Percentiles rank a stretch among this genome's conserved stretches.
phyloP scores from a whole-genome alignment of 768 basidiomycete species.

The Zangia roseola region DNA sequence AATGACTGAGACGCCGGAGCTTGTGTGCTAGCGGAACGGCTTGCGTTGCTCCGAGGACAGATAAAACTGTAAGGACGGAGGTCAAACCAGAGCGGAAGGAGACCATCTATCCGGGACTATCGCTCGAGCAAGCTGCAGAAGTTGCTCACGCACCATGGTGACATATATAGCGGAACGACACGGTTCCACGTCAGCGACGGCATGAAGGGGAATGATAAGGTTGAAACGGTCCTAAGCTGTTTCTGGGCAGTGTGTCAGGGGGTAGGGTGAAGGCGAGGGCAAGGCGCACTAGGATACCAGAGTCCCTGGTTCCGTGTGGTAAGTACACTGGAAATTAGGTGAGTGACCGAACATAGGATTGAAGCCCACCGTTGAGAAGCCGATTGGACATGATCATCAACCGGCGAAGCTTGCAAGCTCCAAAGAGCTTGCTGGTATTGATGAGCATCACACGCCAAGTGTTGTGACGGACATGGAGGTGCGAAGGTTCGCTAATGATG shows the following conservation, averaged over 20 bases:
- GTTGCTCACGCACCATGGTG: not conserved
- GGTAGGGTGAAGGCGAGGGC: not conserved
- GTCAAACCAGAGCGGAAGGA: slow-evolving; percentile 8
- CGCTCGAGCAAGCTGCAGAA: not conserved
- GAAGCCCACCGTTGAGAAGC: not conserved
- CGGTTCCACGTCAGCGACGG: not conserved
- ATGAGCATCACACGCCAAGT: not conserved
- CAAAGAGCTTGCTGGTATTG: not conserved
- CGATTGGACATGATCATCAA: not conserved
- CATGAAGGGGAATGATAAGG: not conserved
- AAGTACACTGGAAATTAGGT: not conserved
- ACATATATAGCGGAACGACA: slow-evolving; percentile 16
- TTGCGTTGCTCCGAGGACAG: slow-evolving; percentile 9
- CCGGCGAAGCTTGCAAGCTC: not conserved
- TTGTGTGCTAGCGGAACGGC: slow-evolving; percentile 22
- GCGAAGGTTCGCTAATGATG: not conserved
- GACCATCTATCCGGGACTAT: slow-evolving; percentile 13
- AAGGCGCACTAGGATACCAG: not conserved
- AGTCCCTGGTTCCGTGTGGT: not conserved
- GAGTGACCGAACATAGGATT: not conserved
- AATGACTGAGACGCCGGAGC: slow-evolving; percentile 18
- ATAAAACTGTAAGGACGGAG: slow-evolving; percentile 4
- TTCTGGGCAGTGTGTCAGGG: not conserved
- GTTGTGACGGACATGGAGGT: not conserved
- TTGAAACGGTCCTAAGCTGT: not conserved